phyloP scores from a whole-genome alignment of 208 protist genomes.

The Polymyxa betae region DNA sequence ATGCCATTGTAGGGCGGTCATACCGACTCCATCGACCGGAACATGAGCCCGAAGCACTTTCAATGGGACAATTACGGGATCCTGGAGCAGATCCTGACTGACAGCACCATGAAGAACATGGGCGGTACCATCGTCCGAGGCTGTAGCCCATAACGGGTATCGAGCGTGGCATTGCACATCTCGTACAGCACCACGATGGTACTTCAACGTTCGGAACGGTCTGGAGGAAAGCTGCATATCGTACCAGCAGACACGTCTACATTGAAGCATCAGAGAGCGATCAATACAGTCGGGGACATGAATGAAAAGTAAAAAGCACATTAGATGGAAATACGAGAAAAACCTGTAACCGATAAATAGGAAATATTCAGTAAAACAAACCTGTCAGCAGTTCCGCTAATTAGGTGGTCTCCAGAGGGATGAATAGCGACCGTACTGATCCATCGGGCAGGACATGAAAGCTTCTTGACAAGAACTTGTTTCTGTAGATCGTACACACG shows the following conservation, averaged over 20 bases:
- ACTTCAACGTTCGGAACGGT: constrained; percentile 88
- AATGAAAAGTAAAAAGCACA: not conserved
- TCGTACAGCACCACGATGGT: constrained; percentile 63
- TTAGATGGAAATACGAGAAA: not conserved
- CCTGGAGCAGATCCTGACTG: constrained; percentile 95
- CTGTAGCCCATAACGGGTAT: constrained; percentile 93
- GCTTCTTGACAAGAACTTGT: constrained; percentile 90
- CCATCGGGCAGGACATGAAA: constrained; percentile 85
- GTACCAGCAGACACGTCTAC: constrained; percentile 89
- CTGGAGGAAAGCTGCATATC: constrained; percentile 94
- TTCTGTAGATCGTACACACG: constrained; percentile 96
- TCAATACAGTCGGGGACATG: no score
- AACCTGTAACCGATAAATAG: no score
- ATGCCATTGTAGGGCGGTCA: constrained; percentile 92
- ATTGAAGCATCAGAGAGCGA: not conserved
- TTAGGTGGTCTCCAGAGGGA: constrained; percentile 91
- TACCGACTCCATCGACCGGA: constrained; percentile 47
- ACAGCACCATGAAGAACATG: constrained; percentile 78
- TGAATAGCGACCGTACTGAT: constrained; percentile 87
- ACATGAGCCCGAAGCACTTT: constrained; percentile 93
- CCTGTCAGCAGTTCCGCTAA: constrained; percentile 82
- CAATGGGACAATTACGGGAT: constrained; percentile 97
- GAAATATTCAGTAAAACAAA: no score
- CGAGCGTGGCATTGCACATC: constrained; percentile 64
- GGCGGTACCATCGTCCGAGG: constrained; percentile 86